A percentile compares a stretch with the other conserved stretches of the same genome.
Evolutionary conservation across 2,329 filamentous ascomycete genomes (phyloP).

Genomic region (Ophiocordyceps camponoti-floridani): DNA sequence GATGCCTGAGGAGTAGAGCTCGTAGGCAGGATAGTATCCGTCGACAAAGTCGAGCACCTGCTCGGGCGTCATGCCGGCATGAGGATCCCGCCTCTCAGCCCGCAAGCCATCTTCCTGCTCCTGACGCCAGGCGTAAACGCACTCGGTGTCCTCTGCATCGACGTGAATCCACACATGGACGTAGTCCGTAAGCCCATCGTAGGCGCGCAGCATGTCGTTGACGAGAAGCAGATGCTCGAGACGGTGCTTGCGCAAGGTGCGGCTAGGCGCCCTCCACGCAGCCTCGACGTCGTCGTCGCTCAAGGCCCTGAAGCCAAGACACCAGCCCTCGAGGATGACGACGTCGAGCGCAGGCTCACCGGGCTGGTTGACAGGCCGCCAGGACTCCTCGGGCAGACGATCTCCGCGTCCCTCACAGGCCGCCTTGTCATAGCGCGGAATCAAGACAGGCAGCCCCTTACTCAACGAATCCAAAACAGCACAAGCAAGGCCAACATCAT

Average conservation of each 20-base stretch:
- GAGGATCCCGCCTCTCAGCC: constrained; percentile 34
- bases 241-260: constrained; percentile 26
- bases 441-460: constrained; percentile 26
- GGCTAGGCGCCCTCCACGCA: constrained; percentile 31
- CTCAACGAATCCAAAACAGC: constrained; percentile 43
- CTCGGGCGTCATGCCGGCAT: constrained; percentile 62
- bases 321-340: constrained; percentile 82
- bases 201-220: constrained; percentile 27
- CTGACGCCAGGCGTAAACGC: constrained; percentile 70
- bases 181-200: constrained; percentile 29
- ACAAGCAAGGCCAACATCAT: constrained; percentile 51
- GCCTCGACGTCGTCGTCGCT: constrained; percentile 29
- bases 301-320: constrained; percentile 61
- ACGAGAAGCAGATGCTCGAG: constrained; percentile 31
- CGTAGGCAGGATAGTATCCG: constrained; percentile 53
- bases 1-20: constrained; percentile 45
- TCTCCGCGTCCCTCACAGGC: constrained; percentile 61
- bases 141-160: constrained; percentile 53
- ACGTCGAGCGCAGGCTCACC: constrained; percentile 36
- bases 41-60: constrained; percentile 60
- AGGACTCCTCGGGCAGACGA: constrained; percentile 42
- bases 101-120: constrained; percentile 64
- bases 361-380: constrained; percentile 37
- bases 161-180: constrained; percentile 39
- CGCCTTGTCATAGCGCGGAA: constrained; percentile 76